These are phyloP conservation scores for Ceratobasidium theobromae DNA, from an alignment of 1,284 basidiomycete species.

Conservation along the genomic window DNA sequence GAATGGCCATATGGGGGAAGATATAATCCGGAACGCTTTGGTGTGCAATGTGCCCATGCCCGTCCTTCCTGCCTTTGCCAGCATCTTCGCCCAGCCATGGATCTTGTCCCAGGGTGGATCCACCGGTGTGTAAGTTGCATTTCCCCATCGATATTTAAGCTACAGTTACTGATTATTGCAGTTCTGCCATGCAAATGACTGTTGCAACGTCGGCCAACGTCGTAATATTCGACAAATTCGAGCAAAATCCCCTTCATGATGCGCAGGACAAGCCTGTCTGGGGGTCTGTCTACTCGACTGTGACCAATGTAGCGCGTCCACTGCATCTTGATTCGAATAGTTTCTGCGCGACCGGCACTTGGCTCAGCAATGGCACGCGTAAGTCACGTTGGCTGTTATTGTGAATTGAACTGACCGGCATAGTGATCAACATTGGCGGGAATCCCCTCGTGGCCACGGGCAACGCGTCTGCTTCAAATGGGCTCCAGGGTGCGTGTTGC, in stretches of 20 bases:
- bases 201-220: conserved; percentile 71
- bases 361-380: conserved; percentile 67
- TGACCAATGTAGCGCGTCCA: conserved; percentile 61
- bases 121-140: conserved; percentile 11
- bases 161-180: not conserved
- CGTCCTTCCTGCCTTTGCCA: too few relatives aligned
- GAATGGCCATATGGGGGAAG: too few relatives aligned
- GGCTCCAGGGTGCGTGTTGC: not conserved
- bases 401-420: not conserved
- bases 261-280: conserved; percentile 58
- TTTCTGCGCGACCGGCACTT: conserved; percentile 82
- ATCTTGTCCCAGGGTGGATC: conserved; percentile 8
- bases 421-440: conserved; percentile 69
- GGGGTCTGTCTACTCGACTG: conserved; percentile 71
- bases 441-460: conserved; percentile 59
- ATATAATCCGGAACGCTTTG: too few relatives aligned
- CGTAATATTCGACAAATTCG: conserved; percentile 78
- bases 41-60: too few relatives aligned
- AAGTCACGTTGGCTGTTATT: not conserved
- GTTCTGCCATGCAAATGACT: conserved; percentile 72
- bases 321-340: conserved; percentile 74
- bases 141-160: not conserved
- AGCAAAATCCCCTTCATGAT: conserved; percentile 73
- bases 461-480: not conserved
- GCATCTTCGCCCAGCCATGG: too few relatives aligned